A percentile compares a stretch with the other conserved stretches of the same genome.
These are phyloP conservation scores for Oryza glumipatula DNA, from an alignment of 176 grass and related monocot genomes.

Conservation along the genomic window DNA sequence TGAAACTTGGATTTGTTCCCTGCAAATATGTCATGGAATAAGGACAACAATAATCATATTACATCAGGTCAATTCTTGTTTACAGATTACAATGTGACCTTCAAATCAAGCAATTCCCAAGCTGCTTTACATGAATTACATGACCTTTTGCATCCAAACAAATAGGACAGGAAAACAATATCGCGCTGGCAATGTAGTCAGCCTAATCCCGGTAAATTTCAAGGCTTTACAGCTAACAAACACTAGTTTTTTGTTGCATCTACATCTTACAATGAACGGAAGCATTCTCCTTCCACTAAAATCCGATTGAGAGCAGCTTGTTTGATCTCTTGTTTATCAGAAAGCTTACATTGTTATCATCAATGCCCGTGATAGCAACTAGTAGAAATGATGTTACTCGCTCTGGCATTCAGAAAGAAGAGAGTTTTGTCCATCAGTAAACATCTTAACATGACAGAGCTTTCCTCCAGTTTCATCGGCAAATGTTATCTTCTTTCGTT, in stretches of 20 bases:
- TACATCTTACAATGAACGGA: conserved; percentile 3
- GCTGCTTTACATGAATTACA: conserved; percentile 28
- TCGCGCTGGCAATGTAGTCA: background rate
- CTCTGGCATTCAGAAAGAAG: conserved; percentile 41
- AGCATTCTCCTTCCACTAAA: conserved; percentile 21
- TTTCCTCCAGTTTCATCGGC: conserved; percentile 87
- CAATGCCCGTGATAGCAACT: background rate
- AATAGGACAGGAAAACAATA: background rate
- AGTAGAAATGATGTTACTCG: conserved; percentile 19
- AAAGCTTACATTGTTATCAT: background rate
- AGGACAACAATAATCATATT: background rate
- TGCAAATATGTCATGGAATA: background rate
- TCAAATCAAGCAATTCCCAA: conserved; percentile 6
- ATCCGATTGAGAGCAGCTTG: background rate
- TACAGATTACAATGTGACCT: conserved; percentile 25
- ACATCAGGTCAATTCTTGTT: conserved; percentile 2
- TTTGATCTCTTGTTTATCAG: conserved; percentile 23
- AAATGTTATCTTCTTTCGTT: conserved; percentile 76
- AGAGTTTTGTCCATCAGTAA: conserved; percentile 45
- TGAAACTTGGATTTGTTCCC: background rate
- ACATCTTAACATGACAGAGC: conserved; percentile 83
- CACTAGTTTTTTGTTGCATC: background rate
- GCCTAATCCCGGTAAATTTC: conserved; percentile 1
- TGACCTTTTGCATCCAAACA: conserved; percentile 26
- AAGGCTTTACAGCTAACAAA: background rate